phyloP scores from a whole-genome alignment of 73 alveolate genomes.

The Paramecium bursaria region DNA sequence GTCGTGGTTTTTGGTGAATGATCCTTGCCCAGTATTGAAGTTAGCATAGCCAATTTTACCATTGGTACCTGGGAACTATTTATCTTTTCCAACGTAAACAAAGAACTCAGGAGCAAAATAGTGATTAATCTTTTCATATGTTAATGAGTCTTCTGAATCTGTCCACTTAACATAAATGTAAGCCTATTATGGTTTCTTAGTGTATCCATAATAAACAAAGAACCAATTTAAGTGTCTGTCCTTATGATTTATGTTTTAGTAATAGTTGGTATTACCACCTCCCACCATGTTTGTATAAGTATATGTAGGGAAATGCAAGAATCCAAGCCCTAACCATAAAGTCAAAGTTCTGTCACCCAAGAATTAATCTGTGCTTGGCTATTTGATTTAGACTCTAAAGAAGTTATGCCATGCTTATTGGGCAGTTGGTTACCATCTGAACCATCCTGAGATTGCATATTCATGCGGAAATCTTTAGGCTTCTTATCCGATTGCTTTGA shows the following conservation, averaged over 20 bases:
- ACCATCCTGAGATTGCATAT: slow-evolving; percentile 47
- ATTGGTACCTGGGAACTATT: slow-evolving; percentile 34
- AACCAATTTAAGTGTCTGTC: slow-evolving; percentile 28
- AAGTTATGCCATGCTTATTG: slow-evolving; percentile 40
- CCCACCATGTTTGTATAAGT: slow-evolving; percentile 61
- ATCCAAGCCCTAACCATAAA: slow-evolving; percentile 43
- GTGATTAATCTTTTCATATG: slow-evolving; percentile 28
- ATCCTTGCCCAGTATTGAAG: slow-evolving; percentile 21
- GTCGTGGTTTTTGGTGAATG: background rate
- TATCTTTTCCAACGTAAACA: slow-evolving; percentile 43
- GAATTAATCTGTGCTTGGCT: background rate
- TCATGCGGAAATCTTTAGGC: slow-evolving; percentile 12
- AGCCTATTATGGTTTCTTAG: slow-evolving; percentile 1
- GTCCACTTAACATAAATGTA: slow-evolving; percentile 40
- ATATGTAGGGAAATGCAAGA: slow-evolving; percentile 47
- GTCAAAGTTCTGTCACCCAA: slow-evolving; percentile 59
- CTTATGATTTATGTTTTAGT: slow-evolving; percentile 20
- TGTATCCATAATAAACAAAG: slow-evolving; percentile 33
- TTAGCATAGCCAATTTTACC: slow-evolving; percentile 32
- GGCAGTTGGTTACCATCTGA: slow-evolving; percentile 1
- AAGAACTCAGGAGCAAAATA: background rate
- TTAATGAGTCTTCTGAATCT: background rate
- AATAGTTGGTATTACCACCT: slow-evolving; percentile 51
- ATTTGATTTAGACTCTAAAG: slow-evolving; percentile 26
- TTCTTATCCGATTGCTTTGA: background rate